These are phyloP conservation scores for Microstroma glucosiphilum DNA, from an alignment of 1,284 basidiomycete genomes.

Conservation along the genomic window DNA sequence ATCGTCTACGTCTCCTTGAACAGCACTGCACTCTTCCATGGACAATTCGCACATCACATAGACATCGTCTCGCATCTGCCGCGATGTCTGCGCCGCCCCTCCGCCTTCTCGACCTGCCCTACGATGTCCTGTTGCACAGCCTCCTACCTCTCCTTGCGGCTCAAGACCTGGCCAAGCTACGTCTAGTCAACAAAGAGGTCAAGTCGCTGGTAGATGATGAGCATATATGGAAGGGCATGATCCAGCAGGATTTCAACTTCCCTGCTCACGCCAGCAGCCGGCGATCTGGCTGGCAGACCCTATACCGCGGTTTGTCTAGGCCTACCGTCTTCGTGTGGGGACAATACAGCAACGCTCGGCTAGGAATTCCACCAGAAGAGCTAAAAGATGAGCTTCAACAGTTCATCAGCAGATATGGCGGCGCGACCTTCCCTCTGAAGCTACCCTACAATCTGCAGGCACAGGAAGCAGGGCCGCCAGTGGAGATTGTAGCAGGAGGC, in stretches of 20 bases:
- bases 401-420: constrained; percentile 4
- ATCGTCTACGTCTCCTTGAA: too few relatives aligned
- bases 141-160: constrained; percentile 21
- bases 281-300: constrained; percentile 22
- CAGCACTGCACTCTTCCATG: too few relatives aligned
- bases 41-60: too few relatives aligned
- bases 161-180: constrained; percentile 18
- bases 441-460: constrained; percentile 8
- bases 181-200: constrained; percentile 12
- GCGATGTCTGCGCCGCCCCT: too few relatives aligned
- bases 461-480: constrained; percentile 11
- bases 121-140: constrained; percentile 17
- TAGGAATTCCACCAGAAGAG: constrained; percentile 12
- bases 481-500: constrained; percentile 26
- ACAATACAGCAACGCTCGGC: constrained; percentile 13
- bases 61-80: too few relatives aligned
- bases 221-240: constrained; percentile 26
- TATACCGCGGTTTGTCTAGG: constrained; percentile 22
- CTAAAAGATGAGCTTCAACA: background rate
- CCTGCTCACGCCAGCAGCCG: constrained; percentile 21
- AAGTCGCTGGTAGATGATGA: constrained; percentile 20
- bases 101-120: background rate
- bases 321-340: constrained; percentile 32
- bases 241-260: constrained; percentile 25
- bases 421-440: constrained; percentile 22